Evolutionary conservation across 73 alveolate species (phyloP).

Genomic region (Paramecium biaurelia): DNA sequence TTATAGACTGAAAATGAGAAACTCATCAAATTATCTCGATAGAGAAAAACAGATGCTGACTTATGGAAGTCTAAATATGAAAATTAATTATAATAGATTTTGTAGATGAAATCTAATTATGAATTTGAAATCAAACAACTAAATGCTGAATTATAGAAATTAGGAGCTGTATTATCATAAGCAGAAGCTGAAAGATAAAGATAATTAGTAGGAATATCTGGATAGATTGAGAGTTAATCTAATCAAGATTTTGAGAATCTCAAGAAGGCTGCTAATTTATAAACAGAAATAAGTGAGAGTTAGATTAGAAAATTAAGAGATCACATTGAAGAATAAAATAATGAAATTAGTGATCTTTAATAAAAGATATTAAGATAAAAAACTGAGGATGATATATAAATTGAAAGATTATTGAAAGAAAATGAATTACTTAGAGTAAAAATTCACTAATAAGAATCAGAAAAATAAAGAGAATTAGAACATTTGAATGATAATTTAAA

Average conservation of each 20-base stretch:
- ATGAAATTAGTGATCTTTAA: conserved; percentile 21
- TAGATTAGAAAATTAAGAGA: conserved; percentile 45
- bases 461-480: conserved; percentile 41
- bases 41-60: conserved; percentile 49
- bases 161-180: not conserved
- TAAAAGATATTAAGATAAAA: conserved; percentile 11
- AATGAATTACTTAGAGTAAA: conserved; percentile 39
- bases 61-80: conserved; percentile 50
- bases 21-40: not conserved
- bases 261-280: conserved; percentile 25
- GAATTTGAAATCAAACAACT: conserved; percentile 17
- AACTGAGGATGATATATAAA: conserved; percentile 13
- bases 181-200: conserved; percentile 1
- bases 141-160: conserved; percentile 5
- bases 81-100: conserved; percentile 8
- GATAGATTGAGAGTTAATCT: not conserved
- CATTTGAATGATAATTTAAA: conserved; percentile 19
- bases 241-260: conserved; percentile 33
- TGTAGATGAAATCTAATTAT: conserved; percentile 32
- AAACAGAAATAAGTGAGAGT: conserved; percentile 36
- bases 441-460: not conserved
- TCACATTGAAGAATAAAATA: conserved; percentile 33
- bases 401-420: conserved; percentile 35
- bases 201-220: not conserved
- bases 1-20: conserved; percentile 10